Base-by-base conservation (phyloP, 148 eudicot species). In the Vaccinium corymbosum region DNA sequence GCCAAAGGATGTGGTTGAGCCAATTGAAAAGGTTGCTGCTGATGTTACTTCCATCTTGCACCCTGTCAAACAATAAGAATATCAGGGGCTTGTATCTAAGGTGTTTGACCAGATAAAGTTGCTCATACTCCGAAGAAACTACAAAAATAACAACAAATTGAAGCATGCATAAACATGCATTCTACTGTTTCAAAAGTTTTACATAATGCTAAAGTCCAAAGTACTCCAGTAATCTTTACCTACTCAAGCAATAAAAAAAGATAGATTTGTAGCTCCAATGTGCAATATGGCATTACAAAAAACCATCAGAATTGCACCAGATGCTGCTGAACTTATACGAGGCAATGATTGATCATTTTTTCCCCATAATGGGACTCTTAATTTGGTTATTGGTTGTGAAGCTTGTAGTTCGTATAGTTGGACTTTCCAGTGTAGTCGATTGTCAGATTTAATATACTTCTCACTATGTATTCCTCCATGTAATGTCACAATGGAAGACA, bases 31-130 rank as follows among this genome's bases (percentile, higher is more conserved):
- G 70, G 88, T 84, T 70, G 91, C 86, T 83, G 92, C 91, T 78
- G 92, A 84, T 83, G 93, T 85, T 81, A 93, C 89, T 88, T 93
- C 93, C 97, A 94, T 94, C 87, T 81, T 86, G 16, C 51, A 77
- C 57, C 85, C 90, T 87, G 85, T 56, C 38, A 17, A 81, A 50
- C 64, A 81, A 81, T 8, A 74, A 61, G 74, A 20, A 64, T 50
- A 66, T 55, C 22, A 75, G 10, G 32, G n/a, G 42, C 32, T 46
- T 27, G 20, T 9, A 19, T 57, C n/a, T 56, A 29, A 4, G 49
- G 4, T 27, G 19, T 59, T 64, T 71, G 83, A 84, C 27, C 82
- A 70, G 70, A 68, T 46, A 38, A 22, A 9, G 25, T 8, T 12
- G 20, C n/a, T 13, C 64, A 74, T 38, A 51, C 78, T 42, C 51